Evolutionary conservation across 2,329 filamentous ascomycete species (phyloP).

Genomic region (Colletotrichum liriopes): DNA sequence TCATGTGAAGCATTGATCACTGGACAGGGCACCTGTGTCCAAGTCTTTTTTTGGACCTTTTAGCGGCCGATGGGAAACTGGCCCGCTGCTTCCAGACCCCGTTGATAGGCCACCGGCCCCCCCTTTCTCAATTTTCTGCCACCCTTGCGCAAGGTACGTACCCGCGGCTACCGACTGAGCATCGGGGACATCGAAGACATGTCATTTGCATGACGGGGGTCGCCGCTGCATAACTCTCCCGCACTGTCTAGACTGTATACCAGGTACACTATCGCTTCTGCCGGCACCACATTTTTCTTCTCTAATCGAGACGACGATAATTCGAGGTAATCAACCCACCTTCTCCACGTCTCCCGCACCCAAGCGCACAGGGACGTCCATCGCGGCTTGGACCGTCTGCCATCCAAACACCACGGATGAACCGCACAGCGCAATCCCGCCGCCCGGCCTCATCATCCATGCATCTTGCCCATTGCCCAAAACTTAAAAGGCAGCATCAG

Average conservation of each 20-base stretch:
- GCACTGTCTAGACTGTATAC: constrained; percentile 10
- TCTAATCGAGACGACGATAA: constrained; percentile 23
- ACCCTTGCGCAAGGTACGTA: background rate
- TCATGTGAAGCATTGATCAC: constrained; percentile 14
- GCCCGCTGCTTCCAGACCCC: constrained; percentile 29
- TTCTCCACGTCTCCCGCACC: constrained; percentile 25
- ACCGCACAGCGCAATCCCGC: constrained; percentile 7
- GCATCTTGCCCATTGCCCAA: constrained; percentile 7
- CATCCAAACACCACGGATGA: constrained; percentile 15
- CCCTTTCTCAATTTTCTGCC: background rate
- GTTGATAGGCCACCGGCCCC: constrained; percentile 1
- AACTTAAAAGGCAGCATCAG: background rate
- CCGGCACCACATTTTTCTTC: constrained; percentile 16
- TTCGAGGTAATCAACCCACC: constrained; percentile 25
- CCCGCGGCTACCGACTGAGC: background rate
- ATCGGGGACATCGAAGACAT: constrained; percentile 3
- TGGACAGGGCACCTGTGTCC: background rate
- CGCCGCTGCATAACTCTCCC: background rate
- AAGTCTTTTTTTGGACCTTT: constrained; percentile 38
- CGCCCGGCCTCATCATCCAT: constrained; percentile 6
- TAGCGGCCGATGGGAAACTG: constrained; percentile 29
- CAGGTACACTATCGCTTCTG: background rate
- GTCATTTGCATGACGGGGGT: constrained; percentile 1
- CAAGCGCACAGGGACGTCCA: background rate
- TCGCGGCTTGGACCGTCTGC: constrained; percentile 37